Conservation (phyloP, 768 basidiomycete species). For the Lactarius evosmus region DNA sequence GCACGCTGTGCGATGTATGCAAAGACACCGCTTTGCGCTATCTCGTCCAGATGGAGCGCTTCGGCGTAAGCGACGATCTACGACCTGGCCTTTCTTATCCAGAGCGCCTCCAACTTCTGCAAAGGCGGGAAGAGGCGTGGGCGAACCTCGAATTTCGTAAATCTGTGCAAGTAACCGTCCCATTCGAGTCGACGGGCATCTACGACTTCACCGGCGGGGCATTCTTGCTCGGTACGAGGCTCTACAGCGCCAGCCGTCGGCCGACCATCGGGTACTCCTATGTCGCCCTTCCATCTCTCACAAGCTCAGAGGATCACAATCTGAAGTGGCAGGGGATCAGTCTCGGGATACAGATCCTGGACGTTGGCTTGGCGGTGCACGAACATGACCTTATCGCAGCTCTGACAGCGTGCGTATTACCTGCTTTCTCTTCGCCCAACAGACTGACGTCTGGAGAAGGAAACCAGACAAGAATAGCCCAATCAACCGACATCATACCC, state of each 20-base stretch:
- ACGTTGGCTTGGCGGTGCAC: constrained; percentile 24
- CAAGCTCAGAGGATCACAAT: not conserved
- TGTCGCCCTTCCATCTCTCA: constrained; percentile 16
- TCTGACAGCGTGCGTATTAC: constrained; percentile 21
- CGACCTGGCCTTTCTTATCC: constrained; percentile 4
- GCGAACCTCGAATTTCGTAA: constrained; percentile 9
- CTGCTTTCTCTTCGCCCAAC: not conserved
- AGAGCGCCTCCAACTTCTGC: constrained; percentile 18
- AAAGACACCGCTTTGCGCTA: constrained; percentile 14
- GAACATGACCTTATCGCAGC: constrained; percentile 25
- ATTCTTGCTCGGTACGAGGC: constrained; percentile 25
- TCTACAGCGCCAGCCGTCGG: not conserved
- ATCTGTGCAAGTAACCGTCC: constrained; percentile 11
- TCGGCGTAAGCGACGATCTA: constrained; percentile 18
- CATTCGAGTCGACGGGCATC: constrained; percentile 24
- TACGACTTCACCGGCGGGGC: constrained; percentile 28
- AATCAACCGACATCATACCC: not conserved
- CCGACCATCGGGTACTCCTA: constrained; percentile 22
- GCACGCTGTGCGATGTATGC: constrained; percentile 6
- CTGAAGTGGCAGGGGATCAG: constrained; percentile 5
- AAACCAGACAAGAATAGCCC: not conserved
- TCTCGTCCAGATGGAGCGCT: constrained; percentile 23
- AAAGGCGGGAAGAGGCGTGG: constrained; percentile 24
- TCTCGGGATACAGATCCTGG: constrained; percentile 20
- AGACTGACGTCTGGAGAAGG: not conserved